Percentiles rank a stretch among this genome's conserved stretches.
Evolutionary conservation across 805 yeast genomes (phyloP).

Genomic region (Ogataea trehaloabstinens): DNA sequence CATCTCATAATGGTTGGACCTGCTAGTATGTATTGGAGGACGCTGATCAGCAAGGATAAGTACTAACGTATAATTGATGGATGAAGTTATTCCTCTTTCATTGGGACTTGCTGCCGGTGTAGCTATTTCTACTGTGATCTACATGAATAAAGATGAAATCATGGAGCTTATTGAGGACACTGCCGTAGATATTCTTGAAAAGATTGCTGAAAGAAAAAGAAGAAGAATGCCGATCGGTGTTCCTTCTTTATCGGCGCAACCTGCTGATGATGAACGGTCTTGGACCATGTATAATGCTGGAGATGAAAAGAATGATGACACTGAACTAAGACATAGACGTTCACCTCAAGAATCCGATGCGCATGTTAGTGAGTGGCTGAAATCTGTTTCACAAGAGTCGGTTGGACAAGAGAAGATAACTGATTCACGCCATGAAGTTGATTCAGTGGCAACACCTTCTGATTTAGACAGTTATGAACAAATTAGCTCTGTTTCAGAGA

Average conservation of each 20-base stretch:
- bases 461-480: not conserved
- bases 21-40: too few species aligned
- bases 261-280: not conserved
- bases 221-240: slow-evolving; percentile 8
- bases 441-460: not conserved
- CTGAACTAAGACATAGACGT: not conserved
- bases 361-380: slow-evolving; percentile 2
- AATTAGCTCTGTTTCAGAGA: not conserved
- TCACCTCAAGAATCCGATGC: slow-evolving; percentile 3
- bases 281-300: slow-evolving; percentile 1
- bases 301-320: not conserved
- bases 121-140: slow-evolving; percentile 23
- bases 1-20: too few species aligned
- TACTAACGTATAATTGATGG: too few species aligned
- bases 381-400: not conserved
- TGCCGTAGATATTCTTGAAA: slow-evolving; percentile 16
- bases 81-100: slow-evolving; percentile 19
- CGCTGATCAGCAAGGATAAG: too few species aligned
- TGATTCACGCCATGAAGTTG: not conserved
- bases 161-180: slow-evolving; percentile 24
- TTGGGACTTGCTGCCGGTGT: slow-evolving; percentile 26
- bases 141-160: slow-evolving; percentile 26
- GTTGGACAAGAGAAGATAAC: not conserved
- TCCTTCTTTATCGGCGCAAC: not conserved
- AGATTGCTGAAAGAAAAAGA: slow-evolving; percentile 10